A percentile compares a stretch with the other conserved stretches of the same genome.
Conservation (phyloP, 2,329 filamentous ascomycete species). For the Apiospora arundinis region DNA sequence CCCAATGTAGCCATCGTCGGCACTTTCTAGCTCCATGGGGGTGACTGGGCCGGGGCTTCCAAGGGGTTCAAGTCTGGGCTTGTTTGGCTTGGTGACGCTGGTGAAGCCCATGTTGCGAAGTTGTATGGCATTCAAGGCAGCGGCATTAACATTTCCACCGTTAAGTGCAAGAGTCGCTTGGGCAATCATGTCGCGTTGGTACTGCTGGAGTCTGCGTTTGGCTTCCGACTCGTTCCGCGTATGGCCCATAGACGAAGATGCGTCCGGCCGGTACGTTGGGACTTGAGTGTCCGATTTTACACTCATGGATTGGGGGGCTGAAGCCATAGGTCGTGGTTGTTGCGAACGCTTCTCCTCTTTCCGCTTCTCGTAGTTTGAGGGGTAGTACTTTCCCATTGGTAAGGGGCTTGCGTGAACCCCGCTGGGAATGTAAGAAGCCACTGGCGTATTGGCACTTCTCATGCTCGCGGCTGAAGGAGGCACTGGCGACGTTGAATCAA, state of each 20-base stretch:
- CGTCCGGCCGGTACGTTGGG: slow-evolving; percentile 34
- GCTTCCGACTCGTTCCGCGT: slow-evolving; percentile 53
- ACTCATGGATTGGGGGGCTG: slow-evolving; percentile 38
- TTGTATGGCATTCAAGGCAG: slow-evolving; percentile 44
- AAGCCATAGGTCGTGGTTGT: slow-evolving; percentile 29
- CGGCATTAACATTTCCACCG: slow-evolving; percentile 37
- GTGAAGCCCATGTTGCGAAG: slow-evolving; percentile 47
- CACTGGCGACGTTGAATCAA: slow-evolving; percentile 26
- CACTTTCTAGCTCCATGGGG: slow-evolving; percentile 62
- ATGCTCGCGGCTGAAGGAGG: neutral
- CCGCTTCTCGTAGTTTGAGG: slow-evolving; percentile 62
- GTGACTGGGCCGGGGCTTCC: slow-evolving; percentile 67
- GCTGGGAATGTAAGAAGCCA: slow-evolving; percentile 58
- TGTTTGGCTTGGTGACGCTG: slow-evolving; percentile 44
- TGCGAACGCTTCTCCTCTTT: slow-evolving; percentile 36
- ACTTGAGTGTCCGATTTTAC: slow-evolving; percentile 46
- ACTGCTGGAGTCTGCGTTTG: slow-evolving; percentile 60
- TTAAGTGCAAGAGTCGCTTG: slow-evolving; percentile 58
- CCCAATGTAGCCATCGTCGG: slow-evolving; percentile 47
- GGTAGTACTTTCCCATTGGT: slow-evolving; percentile 68
- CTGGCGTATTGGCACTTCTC: slow-evolving; percentile 46
- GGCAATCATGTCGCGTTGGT: slow-evolving; percentile 66
- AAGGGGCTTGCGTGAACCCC: slow-evolving; percentile 54
- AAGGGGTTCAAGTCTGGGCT: slow-evolving; percentile 58
- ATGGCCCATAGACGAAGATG: slow-evolving; percentile 32